Base-by-base conservation (phyloP, 345 rosid genomes). In the Citrus sp. region DNA sequence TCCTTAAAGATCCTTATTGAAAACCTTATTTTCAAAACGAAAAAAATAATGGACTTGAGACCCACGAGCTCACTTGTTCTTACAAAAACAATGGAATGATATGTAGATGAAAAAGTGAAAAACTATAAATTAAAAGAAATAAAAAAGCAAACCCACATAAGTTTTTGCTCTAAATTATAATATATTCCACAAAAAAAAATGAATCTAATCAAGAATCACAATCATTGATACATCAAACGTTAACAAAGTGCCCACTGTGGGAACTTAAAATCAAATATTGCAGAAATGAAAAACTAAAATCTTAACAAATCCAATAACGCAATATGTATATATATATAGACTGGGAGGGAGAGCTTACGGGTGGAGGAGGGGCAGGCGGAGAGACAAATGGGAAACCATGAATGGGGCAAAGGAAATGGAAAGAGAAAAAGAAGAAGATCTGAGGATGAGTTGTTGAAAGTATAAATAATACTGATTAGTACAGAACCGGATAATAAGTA, bases 301-400 rank as follows among this genome's bases (percentile, higher is more conserved):
- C 9, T 40, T 2, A 18, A 71, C 40, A 34, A 62, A 12, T 61
- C 16, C 28, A 51, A 6, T n/a, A 21, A 76, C 69, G 51, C 51
- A 46, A 65, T 24, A 34, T n/a, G 32, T 10, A 28, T 49, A 10
- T 4, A 30, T 37, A 67, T 19, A n/a, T 9, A 42, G 76, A 69
- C 55, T 60, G 70, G 78, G 9, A 58, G 56, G 73, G 51, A 38
- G 78, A 71, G 56, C 85, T 87, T 87, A 88, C 92, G 80, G 22
- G 82, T 76, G 28, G 73, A 38, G 70, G 58, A 73, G 77, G 32
- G 78, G 80, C 9, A 78, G 84, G 18, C 70, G 88, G 73, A 80
- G 81, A 62, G 81, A 80, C 67, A 79, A 75, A 37, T 51, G 81
- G 66, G 86, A 86, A 80, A 89, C 90, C 94, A 91, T 91, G 46